Evolutionary conservation across 345 rosid genomes (phyloP), one percentile per base, ranked within the genome.

Genomic region (Arabis alpina): DNA sequence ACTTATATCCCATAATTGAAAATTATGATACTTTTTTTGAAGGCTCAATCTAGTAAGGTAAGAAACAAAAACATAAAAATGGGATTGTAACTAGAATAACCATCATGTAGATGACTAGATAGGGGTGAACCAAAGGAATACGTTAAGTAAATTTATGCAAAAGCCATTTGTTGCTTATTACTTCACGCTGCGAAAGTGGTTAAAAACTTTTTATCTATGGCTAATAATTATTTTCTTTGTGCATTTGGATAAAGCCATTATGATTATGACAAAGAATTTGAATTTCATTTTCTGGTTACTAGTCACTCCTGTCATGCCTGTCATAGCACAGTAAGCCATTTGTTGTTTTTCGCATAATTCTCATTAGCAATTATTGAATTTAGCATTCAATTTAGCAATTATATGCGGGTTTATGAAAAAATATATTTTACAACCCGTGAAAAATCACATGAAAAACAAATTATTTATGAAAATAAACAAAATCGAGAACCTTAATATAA

Each of bases 81-180:
- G 56, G 30, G 58, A 16, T 4, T 49, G 53, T 40, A 41, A 39
- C 37, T 49, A 40, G 30, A 54, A 44, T 23, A 44, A 43, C 39
- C 59, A 39, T 10, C 37, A 28, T 62, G 55, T 34, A 37, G 27
- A 28, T 58, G 54, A 65, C 24, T 58, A 37, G 50, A 47, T 57
- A 1, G 39, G 77, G 61, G 77, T 74, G 73, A 74, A 67, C 68
- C 41, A 67, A 36, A 34, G 42, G 37, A 53, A 37, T 60, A 67
- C 73, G 73, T 54, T 52, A 74, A 36, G 36, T 43, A 59, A 60
- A 59, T n/a, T 12, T 9, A 23, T 42, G 52, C 37, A 34, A 37
- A 45, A 24, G 13, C 50, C 34, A 54, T 55, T 19, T 60, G 61
- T 72, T 64, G 64, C 45, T 63, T 72, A 64, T 63, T 72, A 64